Evolutionary conservation across 139 green algal species (phyloP), one percentile per base, ranked within the genome.

Genomic region (Choricystis sp.): DNA sequence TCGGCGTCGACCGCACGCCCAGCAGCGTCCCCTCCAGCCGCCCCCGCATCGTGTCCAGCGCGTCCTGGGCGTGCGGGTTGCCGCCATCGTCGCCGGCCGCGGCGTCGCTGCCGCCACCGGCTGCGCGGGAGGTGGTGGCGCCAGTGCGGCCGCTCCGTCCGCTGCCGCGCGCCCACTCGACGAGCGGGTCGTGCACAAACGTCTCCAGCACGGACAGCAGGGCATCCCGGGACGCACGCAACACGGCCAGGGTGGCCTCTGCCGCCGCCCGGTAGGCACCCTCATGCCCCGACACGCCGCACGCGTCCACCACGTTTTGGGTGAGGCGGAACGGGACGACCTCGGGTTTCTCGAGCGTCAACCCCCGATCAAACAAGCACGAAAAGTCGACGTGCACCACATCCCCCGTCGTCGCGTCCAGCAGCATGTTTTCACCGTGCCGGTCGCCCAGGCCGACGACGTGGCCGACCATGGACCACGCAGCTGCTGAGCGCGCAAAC

Each of bases 271-370:
- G 70, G 81, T 86, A 99, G 3, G 77, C 73, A 31, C 93, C 93
- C 74, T 99, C 89, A 57, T 85, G 72, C 1, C 92, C 92, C 19
- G 74, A 79, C 30, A 96, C 83, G 19, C 93, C 93, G 65, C 94
- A 92, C 1, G 65, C 82, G 72, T 99, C 93, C 14, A 98, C 74
- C 56, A 99, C 75, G 76, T 98, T 98, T 72, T 98, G 93, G 9
- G 93, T 99, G 23, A 99, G 82, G 24, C 90, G 69, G 76, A 97
- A 97, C 3, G 91, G 91, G 57, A 98, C 91, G 73, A 95, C 78
- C 77, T 98, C 91, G 1, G 91, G 91, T 19, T 86, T 80, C 60
- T 81, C 77, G 26, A 92, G 72, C 24, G 75, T 77, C 28, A 94
- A 73, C 2, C 79, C 86, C 62, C 75, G 78, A 77, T 98, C 91